Conservation (phyloP, 164 flowering plant genomes). For the Paratinospora sagittata region DNA sequence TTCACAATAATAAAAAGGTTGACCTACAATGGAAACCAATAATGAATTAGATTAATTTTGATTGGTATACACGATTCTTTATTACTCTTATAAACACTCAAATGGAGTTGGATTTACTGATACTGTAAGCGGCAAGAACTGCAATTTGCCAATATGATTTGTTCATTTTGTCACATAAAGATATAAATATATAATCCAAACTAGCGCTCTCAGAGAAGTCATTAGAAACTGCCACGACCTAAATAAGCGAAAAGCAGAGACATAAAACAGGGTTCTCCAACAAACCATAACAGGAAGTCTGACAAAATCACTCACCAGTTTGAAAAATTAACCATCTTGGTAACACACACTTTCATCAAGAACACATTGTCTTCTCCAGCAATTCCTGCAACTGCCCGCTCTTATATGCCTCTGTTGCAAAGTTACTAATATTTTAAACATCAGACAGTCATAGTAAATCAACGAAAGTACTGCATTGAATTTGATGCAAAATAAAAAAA, state of each 20-base stretch:
- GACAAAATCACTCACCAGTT: not conserved
- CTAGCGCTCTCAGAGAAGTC: not conserved
- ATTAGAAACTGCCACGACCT: not conserved
- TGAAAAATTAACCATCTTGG: not conserved
- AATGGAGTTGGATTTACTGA: not conserved
- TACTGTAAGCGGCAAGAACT: not conserved
- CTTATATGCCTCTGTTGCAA: slow-evolving; percentile 70
- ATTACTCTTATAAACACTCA: too few relatives aligned
- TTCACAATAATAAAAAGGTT: too few relatives aligned
- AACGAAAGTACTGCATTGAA: not conserved
- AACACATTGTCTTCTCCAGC: slow-evolving; percentile 78
- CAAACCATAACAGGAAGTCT: not conserved
- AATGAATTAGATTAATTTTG: too few relatives aligned
- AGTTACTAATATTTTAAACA: not conserved
- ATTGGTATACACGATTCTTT: too few relatives aligned
- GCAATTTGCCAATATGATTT: too few relatives aligned
- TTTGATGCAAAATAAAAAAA: not conserved
- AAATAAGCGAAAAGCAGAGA: not conserved
- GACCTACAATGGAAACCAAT: too few relatives aligned
- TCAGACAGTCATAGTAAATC: not conserved
- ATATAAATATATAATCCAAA: not conserved
- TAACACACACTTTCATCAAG: slow-evolving; percentile 26
- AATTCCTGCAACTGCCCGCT: slow-evolving; percentile 77
- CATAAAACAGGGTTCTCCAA: not conserved
- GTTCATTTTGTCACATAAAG: too few relatives aligned